A percentile compares a stretch with the other conserved stretches of the same genome.
Conservation (phyloP, 1,284 basidiomycete genomes). For the Cryptococcus sp. region DNA sequence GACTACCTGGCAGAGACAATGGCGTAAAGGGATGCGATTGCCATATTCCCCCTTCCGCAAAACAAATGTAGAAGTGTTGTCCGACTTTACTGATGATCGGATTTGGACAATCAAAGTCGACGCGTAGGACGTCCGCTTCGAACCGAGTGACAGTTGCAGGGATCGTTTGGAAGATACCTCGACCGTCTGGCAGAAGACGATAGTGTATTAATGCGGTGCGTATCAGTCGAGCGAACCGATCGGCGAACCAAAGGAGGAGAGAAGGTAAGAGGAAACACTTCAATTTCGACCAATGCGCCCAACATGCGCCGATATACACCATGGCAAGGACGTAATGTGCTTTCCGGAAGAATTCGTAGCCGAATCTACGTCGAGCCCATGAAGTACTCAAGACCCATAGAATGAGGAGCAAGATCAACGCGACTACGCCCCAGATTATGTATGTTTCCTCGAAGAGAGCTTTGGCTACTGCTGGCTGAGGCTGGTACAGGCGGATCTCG, state of each 20-base stretch:
- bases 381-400: slow-evolving; percentile 32
- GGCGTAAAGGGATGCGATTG: slow-evolving; percentile 44
- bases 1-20: slow-evolving; percentile 23
- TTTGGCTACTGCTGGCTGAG: slow-evolving; percentile 29
- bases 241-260: slow-evolving; percentile 32
- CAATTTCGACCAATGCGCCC: slow-evolving; percentile 35
- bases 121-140: slow-evolving; percentile 27
- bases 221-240: slow-evolving; percentile 28
- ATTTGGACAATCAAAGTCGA: slow-evolving; percentile 26
- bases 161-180: slow-evolving; percentile 32
- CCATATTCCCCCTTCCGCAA: slow-evolving; percentile 33
- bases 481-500: slow-evolving; percentile 37
- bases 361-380: slow-evolving; percentile 25
- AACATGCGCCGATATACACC: slow-evolving; percentile 40
- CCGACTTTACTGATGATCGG: slow-evolving; percentile 23
- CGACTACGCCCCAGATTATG: slow-evolving; percentile 40
- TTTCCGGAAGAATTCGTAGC: slow-evolving; percentile 42
- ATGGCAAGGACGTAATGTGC: slow-evolving; percentile 40
- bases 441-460: slow-evolving; percentile 36
- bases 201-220: slow-evolving; percentile 37
- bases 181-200: slow-evolving; percentile 26
- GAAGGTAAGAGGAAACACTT: slow-evolving; percentile 41
- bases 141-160: slow-evolving; percentile 24
- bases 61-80: slow-evolving; percentile 41
- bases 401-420: slow-evolving; percentile 28